These are phyloP conservation scores for Tephrocybe rancida DNA, from an alignment of 768 basidiomycete genomes.

Conservation along the genomic window DNA sequence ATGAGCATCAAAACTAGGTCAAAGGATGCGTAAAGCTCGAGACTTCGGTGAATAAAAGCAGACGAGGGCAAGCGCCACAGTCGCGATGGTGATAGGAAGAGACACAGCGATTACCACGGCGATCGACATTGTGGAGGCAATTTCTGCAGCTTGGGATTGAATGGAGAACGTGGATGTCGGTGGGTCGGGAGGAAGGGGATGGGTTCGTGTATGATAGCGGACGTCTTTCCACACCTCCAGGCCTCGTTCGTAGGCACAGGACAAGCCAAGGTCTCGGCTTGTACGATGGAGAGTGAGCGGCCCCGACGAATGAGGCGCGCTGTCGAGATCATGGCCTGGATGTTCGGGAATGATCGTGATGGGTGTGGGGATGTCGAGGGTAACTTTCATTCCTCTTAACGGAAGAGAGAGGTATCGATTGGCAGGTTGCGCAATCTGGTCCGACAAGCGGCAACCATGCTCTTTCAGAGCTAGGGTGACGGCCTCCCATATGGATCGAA, in stretches of 20 bases:
- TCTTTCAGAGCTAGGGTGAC: slow-evolving; percentile 41
- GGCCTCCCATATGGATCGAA: slow-evolving; percentile 43
- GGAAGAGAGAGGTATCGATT: slow-evolving; percentile 7
- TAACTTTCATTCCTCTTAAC: slow-evolving; percentile 14
- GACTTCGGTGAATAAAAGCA: slow-evolving; percentile 21
- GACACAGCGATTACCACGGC: slow-evolving; percentile 30
- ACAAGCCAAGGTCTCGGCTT: slow-evolving; percentile 34
- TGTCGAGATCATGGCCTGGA: neutral
- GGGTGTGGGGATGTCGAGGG: slow-evolving; percentile 14
- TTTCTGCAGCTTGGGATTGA: slow-evolving; percentile 6
- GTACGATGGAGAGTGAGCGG: slow-evolving; percentile 21
- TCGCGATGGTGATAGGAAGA: slow-evolving; percentile 36
- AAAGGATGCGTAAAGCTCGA: slow-evolving; percentile 7
- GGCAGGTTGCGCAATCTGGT: slow-evolving; percentile 6
- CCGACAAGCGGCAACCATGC: slow-evolving; percentile 42
- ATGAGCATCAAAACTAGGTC: neutral
- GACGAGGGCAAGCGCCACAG: slow-evolving; percentile 37
- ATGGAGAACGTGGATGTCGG: slow-evolving; percentile 3
- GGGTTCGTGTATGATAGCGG: slow-evolving; percentile 3
- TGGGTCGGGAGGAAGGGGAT: neutral
- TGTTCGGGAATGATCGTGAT: slow-evolving; percentile 19
- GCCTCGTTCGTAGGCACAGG: slow-evolving; percentile 27
- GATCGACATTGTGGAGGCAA: slow-evolving; percentile 24
- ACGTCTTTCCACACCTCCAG: slow-evolving; percentile 14
- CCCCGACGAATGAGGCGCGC: neutral